Percentiles rank a stretch among this genome's conserved stretches.
Conservation (phyloP, 768 basidiomycete species). For the Suillus paluster region DNA sequence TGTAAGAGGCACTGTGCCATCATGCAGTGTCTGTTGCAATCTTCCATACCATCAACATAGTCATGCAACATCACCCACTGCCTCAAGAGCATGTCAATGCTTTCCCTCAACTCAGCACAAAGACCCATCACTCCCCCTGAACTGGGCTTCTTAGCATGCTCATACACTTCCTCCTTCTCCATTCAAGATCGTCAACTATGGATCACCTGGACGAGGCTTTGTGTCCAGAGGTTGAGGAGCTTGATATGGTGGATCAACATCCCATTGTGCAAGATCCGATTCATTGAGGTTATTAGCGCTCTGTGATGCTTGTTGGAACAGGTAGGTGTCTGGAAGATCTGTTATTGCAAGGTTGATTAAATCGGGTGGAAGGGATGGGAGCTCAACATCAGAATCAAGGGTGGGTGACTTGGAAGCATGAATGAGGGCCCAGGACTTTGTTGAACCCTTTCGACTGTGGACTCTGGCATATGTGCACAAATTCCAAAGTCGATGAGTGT, state of each 20-base stretch:
- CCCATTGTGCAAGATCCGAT: conserved; percentile 7
- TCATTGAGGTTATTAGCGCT: conserved; percentile 7
- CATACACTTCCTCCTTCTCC: background rate
- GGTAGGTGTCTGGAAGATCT: conserved; percentile 10
- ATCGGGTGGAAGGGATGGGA: background rate
- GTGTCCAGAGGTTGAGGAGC: conserved; percentile 5
- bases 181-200: background rate
- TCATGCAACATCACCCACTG: background rate
- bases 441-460: background rate
- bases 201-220: background rate
- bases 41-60: background rate
- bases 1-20: background rate
- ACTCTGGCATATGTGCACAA: background rate
- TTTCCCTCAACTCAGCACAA: background rate
- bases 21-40: background rate
- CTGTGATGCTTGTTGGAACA: conserved; percentile 5
- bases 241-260: conserved; percentile 6
- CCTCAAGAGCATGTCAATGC: background rate
- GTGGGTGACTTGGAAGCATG: too few species aligned
- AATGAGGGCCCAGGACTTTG: background rate
- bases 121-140: background rate
- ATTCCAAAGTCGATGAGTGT: background rate
- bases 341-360: conserved; percentile 1
- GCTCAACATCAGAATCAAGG: background rate
- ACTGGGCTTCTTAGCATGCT: background rate